Evolutionary conservation across 495 filamentous ascomycete genomes (phyloP), one percentile per base, ranked within the genome.

Genomic region (Aspergillus heteromorphus): DNA sequence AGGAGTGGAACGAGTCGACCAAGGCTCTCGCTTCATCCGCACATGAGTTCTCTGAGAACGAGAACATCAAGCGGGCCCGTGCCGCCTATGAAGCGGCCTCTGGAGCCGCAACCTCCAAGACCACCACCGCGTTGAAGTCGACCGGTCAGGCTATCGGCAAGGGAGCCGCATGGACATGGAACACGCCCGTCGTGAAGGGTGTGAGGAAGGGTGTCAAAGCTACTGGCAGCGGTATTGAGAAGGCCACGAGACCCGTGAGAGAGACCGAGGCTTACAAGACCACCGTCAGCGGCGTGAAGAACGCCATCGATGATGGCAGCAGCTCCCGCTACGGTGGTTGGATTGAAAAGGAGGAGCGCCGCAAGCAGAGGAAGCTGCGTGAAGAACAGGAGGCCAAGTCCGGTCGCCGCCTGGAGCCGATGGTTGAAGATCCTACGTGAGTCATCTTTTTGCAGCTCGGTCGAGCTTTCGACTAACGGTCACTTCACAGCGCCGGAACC

Each of bases 1-100:
- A 97, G 67, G 93, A 98, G 70, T 98, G 95, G 93, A 93, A 97
- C 63, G 93, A 98, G 61, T 95, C 89, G 40, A 98, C 92, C 16
- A 97, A 97, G 68, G 89, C 91, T 49, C 80, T 98, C 10, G 89
- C 90, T 11, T 87, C 87, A 34, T 88, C 86, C 0, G 91, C 90
- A 20, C 86, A 96, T 60, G 81, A 96, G 56, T 91, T 98, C 65
- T 87, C 83, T n/a, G 93, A 97, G 68, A 97, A 87, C 63, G 91
- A 96, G 66, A 87, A 84, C n/a, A 85, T 98, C 34, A 85, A 87
- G 57, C 83, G 86, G 56, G 93, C 93, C 23, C 84, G 88, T 49
- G 82, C 88, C 56, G 92, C 90, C 17, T 96, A 96, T 66, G 83
- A 85, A 51, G 85, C 85, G 53, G 91, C 91, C 10, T 87, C 89